Conservation (phyloP, 2,329 filamentous ascomycete genomes). For the Exophiala lecanii-corni region DNA sequence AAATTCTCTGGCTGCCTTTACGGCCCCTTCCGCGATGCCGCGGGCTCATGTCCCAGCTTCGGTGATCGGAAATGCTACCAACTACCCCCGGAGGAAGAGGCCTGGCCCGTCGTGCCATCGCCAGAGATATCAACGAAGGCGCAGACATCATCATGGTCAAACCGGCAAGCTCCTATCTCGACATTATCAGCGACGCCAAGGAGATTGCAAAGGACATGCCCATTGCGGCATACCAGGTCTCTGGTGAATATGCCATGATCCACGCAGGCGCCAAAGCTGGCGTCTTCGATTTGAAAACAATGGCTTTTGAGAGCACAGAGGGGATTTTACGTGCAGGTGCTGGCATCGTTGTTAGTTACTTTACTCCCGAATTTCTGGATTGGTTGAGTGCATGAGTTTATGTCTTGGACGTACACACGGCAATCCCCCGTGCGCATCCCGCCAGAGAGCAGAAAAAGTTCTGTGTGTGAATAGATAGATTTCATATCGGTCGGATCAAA, state of each 20-base stretch:
- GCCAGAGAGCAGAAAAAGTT: too few species aligned
- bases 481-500: too few species aligned
- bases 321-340: conserved; percentile 90
- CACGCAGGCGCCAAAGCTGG: conserved; percentile 92
- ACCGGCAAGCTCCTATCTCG: conserved; percentile 89
- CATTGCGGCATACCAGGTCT: conserved; percentile 93
- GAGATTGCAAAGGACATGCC: conserved; percentile 88
- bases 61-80: conserved; percentile 97
- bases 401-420: too few species aligned
- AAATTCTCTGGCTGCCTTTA: conserved; percentile 97
- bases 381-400: conserved; percentile 45
- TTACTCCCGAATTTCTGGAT: conserved; percentile 72
- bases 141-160: conserved; percentile 99
- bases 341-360: conserved; percentile 90
- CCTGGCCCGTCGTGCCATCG: conserved; percentile 83
- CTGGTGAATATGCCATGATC: conserved; percentile 96
- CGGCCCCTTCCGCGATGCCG: conserved; percentile 94
- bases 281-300: conserved; percentile 89
- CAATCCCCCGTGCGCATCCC: too few species aligned
- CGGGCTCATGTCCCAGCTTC: conserved; percentile 83
- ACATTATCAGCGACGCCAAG: conserved; percentile 97
- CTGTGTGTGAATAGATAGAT: too few species aligned
- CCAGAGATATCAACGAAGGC: conserved; percentile 84
- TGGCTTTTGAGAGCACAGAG: conserved; percentile 93
- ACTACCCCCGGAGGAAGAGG: conserved; percentile 85